phyloP scores from a whole-genome alignment of 208 protist species.

The Herpetomonas samuelpessoai region DNA sequence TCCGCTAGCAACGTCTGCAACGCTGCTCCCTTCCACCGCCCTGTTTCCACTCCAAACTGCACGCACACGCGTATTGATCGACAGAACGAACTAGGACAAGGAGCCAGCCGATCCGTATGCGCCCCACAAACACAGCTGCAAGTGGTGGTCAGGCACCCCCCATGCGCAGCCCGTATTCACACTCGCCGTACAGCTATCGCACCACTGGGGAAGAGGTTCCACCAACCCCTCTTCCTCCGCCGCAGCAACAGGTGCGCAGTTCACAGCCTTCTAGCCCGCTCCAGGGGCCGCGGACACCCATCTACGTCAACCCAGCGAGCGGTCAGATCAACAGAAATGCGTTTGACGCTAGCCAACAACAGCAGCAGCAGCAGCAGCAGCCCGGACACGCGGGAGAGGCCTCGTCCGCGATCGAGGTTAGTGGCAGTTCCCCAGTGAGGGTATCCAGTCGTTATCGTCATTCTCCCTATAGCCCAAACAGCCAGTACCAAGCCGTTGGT shows the following conservation, averaged over 20 bases:
- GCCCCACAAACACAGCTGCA: no score
- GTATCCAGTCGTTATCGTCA: neutral
- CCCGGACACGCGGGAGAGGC: neutral
- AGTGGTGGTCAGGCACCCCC: no score
- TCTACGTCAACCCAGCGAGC: neutral
- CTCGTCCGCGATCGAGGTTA: neutral
- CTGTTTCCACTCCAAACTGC: no score
- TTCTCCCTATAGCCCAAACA: neutral
- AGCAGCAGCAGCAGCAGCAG: conserved; percentile 1
- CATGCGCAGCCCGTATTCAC: conserved; percentile 19
- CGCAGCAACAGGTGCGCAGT: neutral
- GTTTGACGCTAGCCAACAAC: neutral
- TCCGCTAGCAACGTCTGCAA: no score
- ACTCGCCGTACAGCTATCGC: conserved; percentile 32
- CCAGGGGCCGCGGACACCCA: neutral
- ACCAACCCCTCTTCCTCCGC: conserved; percentile 1
- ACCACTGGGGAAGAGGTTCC: conserved; percentile 15
- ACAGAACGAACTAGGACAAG: no score
- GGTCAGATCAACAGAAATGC: neutral
- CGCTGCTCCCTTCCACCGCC: no score
- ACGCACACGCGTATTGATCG: no score
- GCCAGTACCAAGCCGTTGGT: neutral
- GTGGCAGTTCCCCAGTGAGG: neutral
- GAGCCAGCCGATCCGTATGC: no score
- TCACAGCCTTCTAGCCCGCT: neutral